Conservation (phyloP, 78 protist genomes). For the Guillardia theta region DNA sequence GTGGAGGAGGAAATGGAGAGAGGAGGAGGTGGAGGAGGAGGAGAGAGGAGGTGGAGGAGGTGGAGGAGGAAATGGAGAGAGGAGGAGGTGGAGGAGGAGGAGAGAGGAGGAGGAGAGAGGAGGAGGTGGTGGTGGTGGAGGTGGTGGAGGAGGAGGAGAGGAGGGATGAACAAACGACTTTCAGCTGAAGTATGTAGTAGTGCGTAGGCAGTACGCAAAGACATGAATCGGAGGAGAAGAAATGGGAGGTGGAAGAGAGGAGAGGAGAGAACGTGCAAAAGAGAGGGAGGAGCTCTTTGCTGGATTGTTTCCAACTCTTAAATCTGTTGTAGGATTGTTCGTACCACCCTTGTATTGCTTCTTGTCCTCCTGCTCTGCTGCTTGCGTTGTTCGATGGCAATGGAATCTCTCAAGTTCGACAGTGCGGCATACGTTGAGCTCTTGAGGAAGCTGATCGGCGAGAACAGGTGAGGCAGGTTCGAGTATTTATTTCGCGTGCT, state of each 20-base stretch:
- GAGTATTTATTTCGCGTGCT: background rate
- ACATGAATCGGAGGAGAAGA: background rate
- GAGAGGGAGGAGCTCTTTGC: background rate
- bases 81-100: background rate
- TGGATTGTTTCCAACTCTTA: background rate
- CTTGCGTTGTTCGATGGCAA: too few species aligned
- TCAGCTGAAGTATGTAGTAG: background rate
- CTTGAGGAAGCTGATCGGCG: constrained; percentile 7
- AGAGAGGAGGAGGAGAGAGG: background rate
- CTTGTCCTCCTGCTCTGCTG: too few species aligned
- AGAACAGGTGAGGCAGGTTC: background rate
- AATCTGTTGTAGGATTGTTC: background rate
- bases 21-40: background rate
- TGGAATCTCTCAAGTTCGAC: background rate
- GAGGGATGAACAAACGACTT: background rate
- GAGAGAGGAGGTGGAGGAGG: background rate
- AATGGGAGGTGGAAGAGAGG: background rate
- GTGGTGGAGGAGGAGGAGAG: background rate
- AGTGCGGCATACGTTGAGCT: background rate
- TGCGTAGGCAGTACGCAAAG: background rate
- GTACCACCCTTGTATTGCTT: too few species aligned
- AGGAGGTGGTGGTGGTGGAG: background rate
- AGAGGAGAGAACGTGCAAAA: background rate
- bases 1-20: background rate
- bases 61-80: background rate